phyloP scores from a whole-genome alignment of 176 grass and related monocot species.

The Musa schizocarpa region DNA sequence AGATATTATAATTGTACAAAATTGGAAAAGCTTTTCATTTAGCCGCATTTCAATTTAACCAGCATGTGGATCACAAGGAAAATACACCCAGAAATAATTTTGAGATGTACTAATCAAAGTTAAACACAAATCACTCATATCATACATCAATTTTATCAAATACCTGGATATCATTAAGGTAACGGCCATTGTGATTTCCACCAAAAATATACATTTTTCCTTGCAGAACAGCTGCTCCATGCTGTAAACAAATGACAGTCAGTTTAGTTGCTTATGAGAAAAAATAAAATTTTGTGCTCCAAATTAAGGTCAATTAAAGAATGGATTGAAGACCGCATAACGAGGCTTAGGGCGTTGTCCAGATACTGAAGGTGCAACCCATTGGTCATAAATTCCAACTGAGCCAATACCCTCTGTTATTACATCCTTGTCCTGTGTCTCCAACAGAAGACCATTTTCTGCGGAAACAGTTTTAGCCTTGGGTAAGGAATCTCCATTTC shows the following conservation, averaged over 20 bases:
- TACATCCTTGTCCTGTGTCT: constrained; percentile 89
- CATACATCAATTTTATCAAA: not conserved
- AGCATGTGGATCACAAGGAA: no score
- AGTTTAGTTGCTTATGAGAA: constrained; percentile 20
- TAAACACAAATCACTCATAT: not conserved
- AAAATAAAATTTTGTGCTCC: not conserved
- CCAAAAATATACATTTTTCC: constrained; percentile 97
- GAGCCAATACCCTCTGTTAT: constrained; percentile 75
- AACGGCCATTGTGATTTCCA: constrained; percentile 96
- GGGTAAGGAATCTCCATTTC: constrained; percentile 57
- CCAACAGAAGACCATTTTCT: constrained; percentile 54
- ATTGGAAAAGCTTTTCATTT: no score
- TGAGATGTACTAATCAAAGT: no score
- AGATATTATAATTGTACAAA: no score
- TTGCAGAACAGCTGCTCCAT: constrained; percentile 78
- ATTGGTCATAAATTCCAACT: constrained; percentile 65
- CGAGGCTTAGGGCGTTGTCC: constrained; percentile 64
- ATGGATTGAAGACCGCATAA: constrained; percentile 57
- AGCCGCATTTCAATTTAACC: no score
- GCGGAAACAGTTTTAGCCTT: constrained; percentile 76
- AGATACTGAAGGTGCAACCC: constrained; percentile 60
- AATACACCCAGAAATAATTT: no score
- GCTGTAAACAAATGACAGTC: constrained; percentile 46
- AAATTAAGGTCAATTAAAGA: constrained; percentile 11
- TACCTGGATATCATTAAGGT: constrained; percentile 99